These are phyloP conservation scores for Pseudocercospora eumusae DNA, from an alignment of 2,329 filamentous ascomycete genomes.

Conservation along the genomic window DNA sequence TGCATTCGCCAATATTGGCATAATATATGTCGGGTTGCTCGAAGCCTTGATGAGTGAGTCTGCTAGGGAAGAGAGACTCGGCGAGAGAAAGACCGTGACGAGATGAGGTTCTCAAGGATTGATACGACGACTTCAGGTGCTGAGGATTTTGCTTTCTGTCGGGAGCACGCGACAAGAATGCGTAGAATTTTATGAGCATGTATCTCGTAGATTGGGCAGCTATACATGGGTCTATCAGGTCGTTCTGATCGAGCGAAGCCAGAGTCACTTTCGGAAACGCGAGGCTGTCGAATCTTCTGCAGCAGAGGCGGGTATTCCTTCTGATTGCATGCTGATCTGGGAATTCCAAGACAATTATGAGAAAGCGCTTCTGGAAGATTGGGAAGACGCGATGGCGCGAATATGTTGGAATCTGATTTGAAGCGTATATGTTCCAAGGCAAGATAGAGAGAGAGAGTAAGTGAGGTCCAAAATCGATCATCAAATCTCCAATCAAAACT, in stretches of 20 bases:
- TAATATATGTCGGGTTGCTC: neutral
- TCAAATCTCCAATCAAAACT: neutral
- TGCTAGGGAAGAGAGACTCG: neutral
- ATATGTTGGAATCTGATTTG: too few relatives aligned
- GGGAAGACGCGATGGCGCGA: too few relatives aligned
- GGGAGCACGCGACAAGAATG: too few relatives aligned
- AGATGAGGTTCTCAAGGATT: neutral
- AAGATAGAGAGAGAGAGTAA: too few relatives aligned
- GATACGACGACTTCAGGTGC: neutral
- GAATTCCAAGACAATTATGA: too few relatives aligned
- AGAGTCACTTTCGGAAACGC: too few relatives aligned
- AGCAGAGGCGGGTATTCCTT: too few relatives aligned
- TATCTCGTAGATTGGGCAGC: neutral
- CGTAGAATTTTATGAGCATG: neutral
- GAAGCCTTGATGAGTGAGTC: too few relatives aligned
- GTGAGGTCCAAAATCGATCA: neutral
- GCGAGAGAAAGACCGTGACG: neutral
- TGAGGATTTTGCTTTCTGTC: neutral
- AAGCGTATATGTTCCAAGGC: too few relatives aligned
- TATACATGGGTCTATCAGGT: neutral
- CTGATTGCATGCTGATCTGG: too few relatives aligned
- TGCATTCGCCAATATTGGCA: neutral
- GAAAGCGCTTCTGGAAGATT: too few relatives aligned
- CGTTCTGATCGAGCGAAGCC: neutral
- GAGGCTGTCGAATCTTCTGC: too few relatives aligned